Evolutionary conservation across 1,284 basidiomycete species (phyloP).

Genomic region (Earliella scabrosa): DNA sequence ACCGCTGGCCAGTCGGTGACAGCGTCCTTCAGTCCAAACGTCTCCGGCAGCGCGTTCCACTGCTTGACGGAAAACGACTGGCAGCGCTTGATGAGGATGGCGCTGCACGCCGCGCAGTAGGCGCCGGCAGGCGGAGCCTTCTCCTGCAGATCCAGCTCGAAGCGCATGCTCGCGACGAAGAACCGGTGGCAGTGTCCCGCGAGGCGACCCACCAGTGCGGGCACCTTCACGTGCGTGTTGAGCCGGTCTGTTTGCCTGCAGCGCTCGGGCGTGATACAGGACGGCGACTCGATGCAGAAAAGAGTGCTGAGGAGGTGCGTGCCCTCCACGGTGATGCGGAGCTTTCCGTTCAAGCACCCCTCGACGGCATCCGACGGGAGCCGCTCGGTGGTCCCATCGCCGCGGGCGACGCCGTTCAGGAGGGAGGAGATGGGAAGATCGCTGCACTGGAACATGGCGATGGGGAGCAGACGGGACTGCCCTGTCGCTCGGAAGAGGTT

Average conservation of each 20-base stretch:
- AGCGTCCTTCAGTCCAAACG: neutral
- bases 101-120: too few relatives aligned
- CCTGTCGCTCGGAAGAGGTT: slow-evolving; percentile 6
- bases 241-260: neutral
- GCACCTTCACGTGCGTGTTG: neutral
- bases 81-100: too few relatives aligned
- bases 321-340: neutral
- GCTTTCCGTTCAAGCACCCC: neutral
- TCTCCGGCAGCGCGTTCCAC: neutral
- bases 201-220: too few relatives aligned
- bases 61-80: neutral
- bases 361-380: neutral
- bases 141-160: too few relatives aligned
- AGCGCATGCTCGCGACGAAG: too few relatives aligned
- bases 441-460: neutral
- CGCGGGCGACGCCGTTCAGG: neutral
- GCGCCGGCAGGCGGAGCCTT: too few relatives aligned
- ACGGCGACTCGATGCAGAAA: neutral
- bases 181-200: too few relatives aligned
- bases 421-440: neutral
- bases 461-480: neutral
- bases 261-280: neutral
- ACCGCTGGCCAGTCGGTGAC: neutral
- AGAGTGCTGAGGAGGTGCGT: neutral
- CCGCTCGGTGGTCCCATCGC: slow-evolving; percentile 1